Conservation (phyloP, 2,329 filamentous ascomycete species). For the Epichloe elymi region DNA sequence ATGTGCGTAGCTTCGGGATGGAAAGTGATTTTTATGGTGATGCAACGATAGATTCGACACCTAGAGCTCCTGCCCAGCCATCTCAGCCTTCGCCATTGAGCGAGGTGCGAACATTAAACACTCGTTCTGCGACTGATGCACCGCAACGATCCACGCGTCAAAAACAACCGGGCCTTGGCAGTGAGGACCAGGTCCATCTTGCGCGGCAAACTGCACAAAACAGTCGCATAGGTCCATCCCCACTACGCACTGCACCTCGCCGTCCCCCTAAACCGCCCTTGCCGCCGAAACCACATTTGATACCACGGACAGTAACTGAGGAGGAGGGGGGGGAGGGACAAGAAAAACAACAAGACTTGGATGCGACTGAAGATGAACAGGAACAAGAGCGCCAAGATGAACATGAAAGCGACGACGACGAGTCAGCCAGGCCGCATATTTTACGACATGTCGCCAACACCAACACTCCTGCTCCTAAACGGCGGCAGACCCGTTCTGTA, state of each 20-base stretch:
- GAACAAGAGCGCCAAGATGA: slow-evolving; percentile 4
- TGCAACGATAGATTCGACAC: slow-evolving; percentile 22
- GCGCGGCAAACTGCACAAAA: background rate
- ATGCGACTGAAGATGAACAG: background rate
- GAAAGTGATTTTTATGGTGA: slow-evolving; percentile 24
- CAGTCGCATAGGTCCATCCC: background rate
- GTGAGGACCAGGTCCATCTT: slow-evolving; percentile 2
- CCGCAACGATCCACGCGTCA: background rate
- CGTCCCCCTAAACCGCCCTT: background rate
- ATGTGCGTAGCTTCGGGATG: slow-evolving; percentile 21
- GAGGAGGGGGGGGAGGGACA: background rate
- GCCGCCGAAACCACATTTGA: background rate
- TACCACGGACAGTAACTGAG: background rate
- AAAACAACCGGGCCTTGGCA: background rate
- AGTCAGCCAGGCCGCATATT: background rate
- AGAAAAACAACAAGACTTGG: background rate
- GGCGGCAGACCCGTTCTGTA: background rate
- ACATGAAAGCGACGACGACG: slow-evolving; percentile 3
- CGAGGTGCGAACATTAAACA: background rate
- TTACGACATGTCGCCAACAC: background rate
- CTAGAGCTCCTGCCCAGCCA: slow-evolving; percentile 4
- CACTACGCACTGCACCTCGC: slow-evolving; percentile 3
- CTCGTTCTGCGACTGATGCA: background rate
- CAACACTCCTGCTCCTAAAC: slow-evolving; percentile 12
- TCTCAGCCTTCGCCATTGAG: background rate